Evolutionary conservation across 805 yeast species (phyloP), one percentile per base, ranked within the genome.

Genomic region (Isabelozyma pseudorhagii): DNA sequence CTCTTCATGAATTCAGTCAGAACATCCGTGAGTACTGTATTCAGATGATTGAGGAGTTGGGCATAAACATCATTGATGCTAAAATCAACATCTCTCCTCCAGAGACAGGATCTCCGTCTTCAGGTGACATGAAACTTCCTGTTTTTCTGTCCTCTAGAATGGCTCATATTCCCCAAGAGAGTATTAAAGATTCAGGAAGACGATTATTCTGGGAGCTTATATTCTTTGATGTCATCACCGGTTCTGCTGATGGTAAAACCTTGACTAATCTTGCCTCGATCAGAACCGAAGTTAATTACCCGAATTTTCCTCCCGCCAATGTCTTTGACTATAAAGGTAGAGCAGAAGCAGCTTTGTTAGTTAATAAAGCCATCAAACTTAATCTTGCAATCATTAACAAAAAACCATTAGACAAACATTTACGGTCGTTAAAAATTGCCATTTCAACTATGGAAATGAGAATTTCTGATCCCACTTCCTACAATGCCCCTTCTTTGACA

Each of bases 191-290:
- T 49, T 58, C 67, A 40, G 74, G 74, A 5, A 66, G 83, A 48
- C 64, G 81, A 49, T 68, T 78, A 9, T 72, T 77, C 51, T 79
- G 83, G 83, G 84, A 79, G 49, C 56, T 78, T 5, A 74, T 75
- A 55, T 79, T 78, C 55, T 67, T 79, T 46, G 84, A 79, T 58
- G 75, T 79, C 8, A 64, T 78, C 38, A 76, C 78, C 51, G 83
- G 83, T 1, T 78, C 82, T 6, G 81, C 84, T 0, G 80, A 79
- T 45, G 44, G 44, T 10, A 41, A 21, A 21, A 21, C 51, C 3
- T 34, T 56, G 8, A 47, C 82, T 1, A 55, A 61, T 10, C 52
- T 79, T 13, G 71, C 79, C 1, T 58, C 67, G 2, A 47, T 65
- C 1, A 61, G 66, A 31, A 62, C 74, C 34, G 58, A 65, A 14